phyloP scores from a whole-genome alignment of 257 asterid species.

The Oldenlandia corymbosa region DNA sequence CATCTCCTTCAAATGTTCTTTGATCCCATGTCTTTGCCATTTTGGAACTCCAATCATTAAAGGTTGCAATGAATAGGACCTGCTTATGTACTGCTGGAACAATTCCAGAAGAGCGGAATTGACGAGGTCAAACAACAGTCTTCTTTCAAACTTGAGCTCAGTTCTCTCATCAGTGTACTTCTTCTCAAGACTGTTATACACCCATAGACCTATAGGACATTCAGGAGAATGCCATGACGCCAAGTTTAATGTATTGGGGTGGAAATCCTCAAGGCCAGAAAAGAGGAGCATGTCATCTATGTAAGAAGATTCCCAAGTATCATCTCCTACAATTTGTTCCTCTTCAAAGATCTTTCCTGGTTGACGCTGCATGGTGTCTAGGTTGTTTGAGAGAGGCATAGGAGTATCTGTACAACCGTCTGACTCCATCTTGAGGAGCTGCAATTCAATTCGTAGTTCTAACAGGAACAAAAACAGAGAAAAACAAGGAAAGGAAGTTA shows the following conservation, averaged over 20 bases:
- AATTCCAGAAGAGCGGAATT: constrained; percentile 47
- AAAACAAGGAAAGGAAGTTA: not conserved
- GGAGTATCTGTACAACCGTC: constrained; percentile 36
- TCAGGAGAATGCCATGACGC: constrained; percentile 52
- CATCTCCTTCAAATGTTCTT: constrained; percentile 38
- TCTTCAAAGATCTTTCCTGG: constrained; percentile 31
- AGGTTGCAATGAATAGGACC: constrained; percentile 57
- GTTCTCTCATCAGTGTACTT: constrained; percentile 23
- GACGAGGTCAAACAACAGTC: constrained; percentile 55
- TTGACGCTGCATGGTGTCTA: constrained; percentile 28
- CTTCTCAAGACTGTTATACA: constrained; percentile 65
- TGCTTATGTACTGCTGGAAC: constrained; percentile 31
- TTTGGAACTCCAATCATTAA: constrained; percentile 16
- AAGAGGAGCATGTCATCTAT: constrained; percentile 41
- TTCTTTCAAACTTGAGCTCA: constrained; percentile 51
- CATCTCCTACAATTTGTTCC: constrained; percentile 19
- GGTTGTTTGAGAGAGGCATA: constrained; percentile 29
- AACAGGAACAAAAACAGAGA: constrained; percentile 6
- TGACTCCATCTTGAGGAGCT: constrained; percentile 81
- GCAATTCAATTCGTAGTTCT: constrained; percentile 83
- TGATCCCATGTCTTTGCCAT: constrained; percentile 32
- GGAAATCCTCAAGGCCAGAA: constrained; percentile 50
- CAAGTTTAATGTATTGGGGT: constrained; percentile 25
- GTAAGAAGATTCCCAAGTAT: constrained; percentile 58
- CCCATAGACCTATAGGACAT: constrained; percentile 53